Evolutionary conservation across 805 yeast species (phyloP), one percentile per base, ranked within the genome.

Genomic region (Cyberlindnera japonica): DNA sequence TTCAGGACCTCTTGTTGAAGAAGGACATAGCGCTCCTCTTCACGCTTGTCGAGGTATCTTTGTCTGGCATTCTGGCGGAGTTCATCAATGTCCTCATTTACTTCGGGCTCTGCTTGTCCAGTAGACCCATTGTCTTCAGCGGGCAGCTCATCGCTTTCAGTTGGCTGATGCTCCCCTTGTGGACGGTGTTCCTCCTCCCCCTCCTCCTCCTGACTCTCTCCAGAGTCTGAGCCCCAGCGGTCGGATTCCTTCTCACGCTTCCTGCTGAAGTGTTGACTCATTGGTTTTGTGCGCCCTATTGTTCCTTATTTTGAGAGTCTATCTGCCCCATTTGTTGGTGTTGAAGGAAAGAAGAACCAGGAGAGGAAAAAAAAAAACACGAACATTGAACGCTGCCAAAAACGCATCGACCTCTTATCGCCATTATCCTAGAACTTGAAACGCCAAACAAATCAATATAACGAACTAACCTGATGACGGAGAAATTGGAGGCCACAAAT

Each of bases 21-120:
- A 13, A 72, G 51, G 11, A 62, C 49, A 14, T 71, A 53, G 48
- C 73, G 69, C 47, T 71, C 68, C 40, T 67, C 65, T 42, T 78
- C 81, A 38, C 82, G 62, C 32, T 67, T 64, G 3, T 66, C 55
- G 20, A 76, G 59, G 43, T 75, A 76, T 11, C 61, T 56, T 41
- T 72, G 77, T 33, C 82, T 62, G 0, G 81, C 77, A 4, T 67
- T 48, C n/a, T 58, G 48, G 21, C 82, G 58, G 19, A 77, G 57
- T 19, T 67, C 64, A 4, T 55, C 55, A 35, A 44, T 19, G 15
- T 47, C 47, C 18, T 29, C 33, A 23, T 33, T 24, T 20, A 27
- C 30, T 8, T 27, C 30, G 28, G 28, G 28, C 14, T 39, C 42
- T 28, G 19, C 17, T 17, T 26, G 32, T 15, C 24, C 35, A 6